These are phyloP conservation scores for Metarhizium guizhouense DNA, from an alignment of 2,329 filamentous ascomycete species.

Conservation along the genomic window DNA sequence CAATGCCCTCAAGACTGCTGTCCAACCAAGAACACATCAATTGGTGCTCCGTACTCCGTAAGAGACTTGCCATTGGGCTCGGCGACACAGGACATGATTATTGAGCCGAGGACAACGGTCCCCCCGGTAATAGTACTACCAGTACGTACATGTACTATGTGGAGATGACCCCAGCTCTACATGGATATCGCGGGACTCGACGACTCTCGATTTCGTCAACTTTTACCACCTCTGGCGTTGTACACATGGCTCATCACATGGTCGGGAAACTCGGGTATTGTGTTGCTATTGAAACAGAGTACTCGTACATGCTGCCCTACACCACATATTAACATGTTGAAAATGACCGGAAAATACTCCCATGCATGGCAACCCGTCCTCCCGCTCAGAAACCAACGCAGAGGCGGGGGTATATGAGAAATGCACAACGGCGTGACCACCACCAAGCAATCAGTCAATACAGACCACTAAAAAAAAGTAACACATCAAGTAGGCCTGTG, in stretches of 20 bases:
- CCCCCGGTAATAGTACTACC: too few relatives aligned
- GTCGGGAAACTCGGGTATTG: neutral
- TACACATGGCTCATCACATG: neutral
- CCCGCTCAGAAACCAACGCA: neutral
- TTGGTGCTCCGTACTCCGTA: too few relatives aligned
- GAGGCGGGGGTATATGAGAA: conserved; percentile 3
- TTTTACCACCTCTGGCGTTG: neutral
- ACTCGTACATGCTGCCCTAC: neutral
- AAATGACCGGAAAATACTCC: neutral
- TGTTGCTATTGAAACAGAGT: neutral
- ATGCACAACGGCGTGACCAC: neutral
- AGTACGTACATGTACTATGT: too few relatives aligned
- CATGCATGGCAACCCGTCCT: neutral
- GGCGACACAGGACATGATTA: too few relatives aligned
- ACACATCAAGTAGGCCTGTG: neutral
- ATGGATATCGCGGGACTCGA: neutral
- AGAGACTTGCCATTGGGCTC: too few relatives aligned
- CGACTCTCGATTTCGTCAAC: neutral
- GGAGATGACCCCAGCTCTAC: neutral
- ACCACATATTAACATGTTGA: neutral
- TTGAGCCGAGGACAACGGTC: too few relatives aligned
- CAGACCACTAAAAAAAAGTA: neutral
- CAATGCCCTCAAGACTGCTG: too few relatives aligned
- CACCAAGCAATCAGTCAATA: neutral
- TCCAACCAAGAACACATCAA: too few relatives aligned